phyloP scores from a whole-genome alignment of 148 eudicot species.

The Rhododendron molle region DNA sequence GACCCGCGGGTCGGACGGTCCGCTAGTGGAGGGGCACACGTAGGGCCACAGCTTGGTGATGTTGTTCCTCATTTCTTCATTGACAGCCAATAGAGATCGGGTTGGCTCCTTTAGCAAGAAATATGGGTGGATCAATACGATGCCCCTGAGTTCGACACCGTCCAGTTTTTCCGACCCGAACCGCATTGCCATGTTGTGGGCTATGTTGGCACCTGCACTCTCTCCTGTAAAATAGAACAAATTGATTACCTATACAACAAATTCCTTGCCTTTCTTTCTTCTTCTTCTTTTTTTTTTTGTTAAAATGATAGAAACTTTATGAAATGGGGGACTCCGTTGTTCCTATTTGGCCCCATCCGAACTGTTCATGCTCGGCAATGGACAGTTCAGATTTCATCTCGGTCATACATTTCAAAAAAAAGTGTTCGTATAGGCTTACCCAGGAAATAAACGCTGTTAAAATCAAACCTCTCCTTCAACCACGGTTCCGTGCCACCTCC shows the following conservation, averaged over 20 bases:
- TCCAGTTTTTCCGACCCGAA: slow-evolving; percentile 6
- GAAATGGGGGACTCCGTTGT: too few species aligned
- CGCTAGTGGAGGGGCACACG: slow-evolving; percentile 15
- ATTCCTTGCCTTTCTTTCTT: too few species aligned
- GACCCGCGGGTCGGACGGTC: slow-evolving; percentile 25
- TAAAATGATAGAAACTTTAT: too few species aligned
- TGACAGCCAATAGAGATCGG: not conserved
- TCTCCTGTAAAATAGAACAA: slow-evolving; percentile 43
- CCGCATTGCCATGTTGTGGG: slow-evolving; percentile 34
- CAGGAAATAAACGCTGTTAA: slow-evolving; percentile 18
- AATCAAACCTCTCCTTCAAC: slow-evolving; percentile 38
- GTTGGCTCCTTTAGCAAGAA: slow-evolving; percentile 18
- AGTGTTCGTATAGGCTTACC: too few species aligned
- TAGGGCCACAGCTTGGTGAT: slow-evolving; percentile 18
- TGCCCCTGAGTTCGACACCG: slow-evolving; percentile 13
- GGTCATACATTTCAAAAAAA: too few species aligned
- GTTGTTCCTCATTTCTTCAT: not conserved
- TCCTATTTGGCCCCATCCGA: too few species aligned
- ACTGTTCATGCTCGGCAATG: too few species aligned
- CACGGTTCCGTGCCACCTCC: slow-evolving; percentile 32
- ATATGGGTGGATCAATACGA: slow-evolving; percentile 34
- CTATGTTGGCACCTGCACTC: slow-evolving; percentile 49
- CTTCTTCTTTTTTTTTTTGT: too few species aligned
- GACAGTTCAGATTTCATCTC: too few species aligned
- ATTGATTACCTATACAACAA: too few species aligned